Percentiles rank a stretch among this genome's conserved stretches.
Evolutionary conservation across 352 stramenopile species (phyloP).

Genomic region (Phytophthora pisi): DNA sequence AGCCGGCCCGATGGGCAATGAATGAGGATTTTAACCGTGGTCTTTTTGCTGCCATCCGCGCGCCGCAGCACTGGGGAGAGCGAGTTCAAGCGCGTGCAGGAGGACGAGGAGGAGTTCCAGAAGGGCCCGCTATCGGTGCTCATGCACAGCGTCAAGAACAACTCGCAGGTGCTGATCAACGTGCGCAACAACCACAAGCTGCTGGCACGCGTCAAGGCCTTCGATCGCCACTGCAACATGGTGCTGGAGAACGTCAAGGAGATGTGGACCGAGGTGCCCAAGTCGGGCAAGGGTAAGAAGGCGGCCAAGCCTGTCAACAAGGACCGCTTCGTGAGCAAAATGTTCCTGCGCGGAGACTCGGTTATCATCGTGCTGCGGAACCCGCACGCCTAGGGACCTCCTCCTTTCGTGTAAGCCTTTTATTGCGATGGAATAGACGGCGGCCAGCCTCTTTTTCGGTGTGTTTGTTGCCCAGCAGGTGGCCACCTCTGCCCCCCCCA

Average conservation of each 20-base stretch:
- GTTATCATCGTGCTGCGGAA: conserved; percentile 99
- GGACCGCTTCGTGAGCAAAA: conserved; percentile 99
- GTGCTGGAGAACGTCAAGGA: conserved; percentile 99
- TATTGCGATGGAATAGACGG: conserved; percentile 38
- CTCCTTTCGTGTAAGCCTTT: background rate
- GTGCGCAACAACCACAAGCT: conserved; percentile 99
- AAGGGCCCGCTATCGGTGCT: conserved; percentile 97
- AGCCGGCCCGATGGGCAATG: background rate
- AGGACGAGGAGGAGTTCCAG: conserved; percentile 95
- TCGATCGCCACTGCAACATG: conserved; percentile 99
- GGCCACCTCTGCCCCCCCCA: conserved; percentile 14
- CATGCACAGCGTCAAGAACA: conserved; percentile 98
- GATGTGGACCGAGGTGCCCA: conserved; percentile 99
- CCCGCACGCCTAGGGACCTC: conserved; percentile 81
- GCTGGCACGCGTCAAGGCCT: conserved; percentile 98
- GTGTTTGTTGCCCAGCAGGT: conserved; percentile 15
- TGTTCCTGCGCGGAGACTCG: conserved; percentile 99
- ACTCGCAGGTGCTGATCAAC: conserved; percentile 99
- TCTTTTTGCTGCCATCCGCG: conserved; percentile 1
- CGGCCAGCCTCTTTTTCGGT: conserved; percentile 12
- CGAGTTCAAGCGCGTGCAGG: conserved; percentile 88
- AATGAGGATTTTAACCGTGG: conserved; percentile 13
- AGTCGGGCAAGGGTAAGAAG: conserved; percentile 97
- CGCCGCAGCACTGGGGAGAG: conserved; percentile 32
- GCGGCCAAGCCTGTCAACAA: conserved; percentile 97